These are phyloP conservation scores for Rosa multiflora DNA, from an alignment of 306 rosid genomes.

Conservation along the genomic window DNA sequence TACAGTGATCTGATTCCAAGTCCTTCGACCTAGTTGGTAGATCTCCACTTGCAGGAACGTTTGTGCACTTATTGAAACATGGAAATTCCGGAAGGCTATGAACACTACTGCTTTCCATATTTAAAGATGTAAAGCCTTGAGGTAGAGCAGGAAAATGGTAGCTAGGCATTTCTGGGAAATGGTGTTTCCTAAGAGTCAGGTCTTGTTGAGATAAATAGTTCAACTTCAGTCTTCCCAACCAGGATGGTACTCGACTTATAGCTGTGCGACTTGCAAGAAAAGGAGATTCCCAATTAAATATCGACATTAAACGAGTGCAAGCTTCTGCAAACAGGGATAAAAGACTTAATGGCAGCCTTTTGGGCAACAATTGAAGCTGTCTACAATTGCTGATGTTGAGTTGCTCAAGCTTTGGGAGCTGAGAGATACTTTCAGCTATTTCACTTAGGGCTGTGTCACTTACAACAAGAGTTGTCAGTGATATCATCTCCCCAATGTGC, in stretches of 20 bases:
- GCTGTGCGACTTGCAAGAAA: constrained; percentile 35
- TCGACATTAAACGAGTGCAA: too few species aligned
- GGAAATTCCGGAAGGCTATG: neutral
- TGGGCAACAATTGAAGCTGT: too few species aligned
- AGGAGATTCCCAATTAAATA: too few species aligned
- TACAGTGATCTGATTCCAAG: neutral
- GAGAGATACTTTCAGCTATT: too few species aligned
- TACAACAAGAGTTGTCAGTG: too few species aligned
- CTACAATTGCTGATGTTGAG: too few species aligned
- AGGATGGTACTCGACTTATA: constrained; percentile 29
- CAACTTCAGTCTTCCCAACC: constrained; percentile 26
- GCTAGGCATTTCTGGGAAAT: neutral
- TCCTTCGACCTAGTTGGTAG: constrained; percentile 13
- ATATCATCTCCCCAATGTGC: too few species aligned
- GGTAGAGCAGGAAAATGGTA: neutral
- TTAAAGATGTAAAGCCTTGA: neutral
- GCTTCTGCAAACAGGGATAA: too few species aligned
- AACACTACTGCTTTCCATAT: neutral
- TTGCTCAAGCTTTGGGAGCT: too few species aligned
- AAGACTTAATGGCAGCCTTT: too few species aligned
- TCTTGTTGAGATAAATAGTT: constrained; percentile 24
- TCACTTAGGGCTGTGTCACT: too few species aligned
- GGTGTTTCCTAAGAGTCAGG: neutral
- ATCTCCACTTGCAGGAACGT: neutral
- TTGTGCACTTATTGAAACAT: neutral